These are phyloP conservation scores for Hemileccinum impolitum DNA, from an alignment of 768 basidiomycete genomes.

Conservation along the genomic window DNA sequence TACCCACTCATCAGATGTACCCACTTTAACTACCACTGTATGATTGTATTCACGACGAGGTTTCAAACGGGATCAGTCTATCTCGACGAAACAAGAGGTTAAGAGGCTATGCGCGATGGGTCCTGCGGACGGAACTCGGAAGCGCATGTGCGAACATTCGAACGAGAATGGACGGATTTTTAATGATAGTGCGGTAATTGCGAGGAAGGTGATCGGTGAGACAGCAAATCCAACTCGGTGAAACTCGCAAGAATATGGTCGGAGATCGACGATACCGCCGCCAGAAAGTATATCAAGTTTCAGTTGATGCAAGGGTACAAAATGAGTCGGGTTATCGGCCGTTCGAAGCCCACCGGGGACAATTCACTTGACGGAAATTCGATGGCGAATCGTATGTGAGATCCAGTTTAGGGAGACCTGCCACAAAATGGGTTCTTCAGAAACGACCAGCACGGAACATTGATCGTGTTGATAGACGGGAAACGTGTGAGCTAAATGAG, in stretches of 20 bases:
- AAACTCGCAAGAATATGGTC: slow-evolving; percentile 50
- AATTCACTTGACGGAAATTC: background rate
- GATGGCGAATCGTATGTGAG: background rate
- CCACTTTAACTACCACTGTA: slow-evolving; percentile 5
- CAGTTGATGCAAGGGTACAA: background rate
- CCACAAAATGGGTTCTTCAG: too few relatives aligned
- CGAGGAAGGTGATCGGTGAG: slow-evolving; percentile 48
- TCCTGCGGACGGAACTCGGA: slow-evolving; percentile 33
- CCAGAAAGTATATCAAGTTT: slow-evolving; percentile 37
- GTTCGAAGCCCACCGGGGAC: background rate
- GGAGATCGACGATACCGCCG: slow-evolving; percentile 47
- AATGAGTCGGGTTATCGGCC: background rate
- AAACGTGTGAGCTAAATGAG: background rate
- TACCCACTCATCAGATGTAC: background rate
- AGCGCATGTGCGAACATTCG: slow-evolving; percentile 36
- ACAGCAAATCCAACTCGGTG: slow-evolving; percentile 15
- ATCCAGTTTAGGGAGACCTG: background rate
- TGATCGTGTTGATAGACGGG: background rate
- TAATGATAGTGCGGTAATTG: slow-evolving; percentile 49
- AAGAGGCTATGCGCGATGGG: background rate
- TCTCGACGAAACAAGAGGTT: background rate
- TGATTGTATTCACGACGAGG: slow-evolving; percentile 8
- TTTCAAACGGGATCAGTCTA: background rate
- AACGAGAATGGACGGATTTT: slow-evolving; percentile 41
- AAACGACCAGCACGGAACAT: background rate